Evolutionary conservation across 2,329 filamentous ascomycete species (phyloP).

Genomic region (Aspergillus fructus): DNA sequence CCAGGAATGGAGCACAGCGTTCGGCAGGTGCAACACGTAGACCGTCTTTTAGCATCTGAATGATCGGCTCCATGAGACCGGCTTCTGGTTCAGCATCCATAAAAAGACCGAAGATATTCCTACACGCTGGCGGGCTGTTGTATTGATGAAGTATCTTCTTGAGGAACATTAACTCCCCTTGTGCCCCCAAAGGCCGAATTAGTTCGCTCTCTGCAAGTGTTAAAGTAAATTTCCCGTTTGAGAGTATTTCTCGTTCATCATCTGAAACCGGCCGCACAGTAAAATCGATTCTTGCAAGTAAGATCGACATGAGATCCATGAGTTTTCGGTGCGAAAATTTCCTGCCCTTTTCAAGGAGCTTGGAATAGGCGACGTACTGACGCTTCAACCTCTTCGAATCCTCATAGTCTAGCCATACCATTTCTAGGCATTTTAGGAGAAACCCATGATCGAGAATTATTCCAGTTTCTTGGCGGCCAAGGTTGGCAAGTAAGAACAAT

Average conservation of each 20-base stretch:
- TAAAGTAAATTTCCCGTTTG: conserved; percentile 34
- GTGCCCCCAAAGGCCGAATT: conserved; percentile 33
- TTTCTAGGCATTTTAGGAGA: conserved; percentile 57
- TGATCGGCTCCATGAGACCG: conserved; percentile 50
- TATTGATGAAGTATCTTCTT: conserved; percentile 66
- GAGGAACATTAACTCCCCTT: conserved; percentile 42
- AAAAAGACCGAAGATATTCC: conserved; percentile 59
- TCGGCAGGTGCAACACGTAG: conserved; percentile 54
- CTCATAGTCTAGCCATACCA: conserved; percentile 60
- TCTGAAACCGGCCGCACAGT: conserved; percentile 27
- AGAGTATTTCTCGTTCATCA: conserved; percentile 22
- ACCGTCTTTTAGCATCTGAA: conserved; percentile 53
- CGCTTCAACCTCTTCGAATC: conserved; percentile 50
- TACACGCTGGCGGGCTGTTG: conserved; percentile 54
- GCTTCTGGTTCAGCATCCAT: conserved; percentile 53
- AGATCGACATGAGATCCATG: conserved; percentile 40
- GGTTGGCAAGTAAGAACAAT: conserved; percentile 63
- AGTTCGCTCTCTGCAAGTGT: conserved; percentile 34
- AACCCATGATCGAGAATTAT: conserved; percentile 62
- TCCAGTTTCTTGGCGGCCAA: conserved; percentile 60
- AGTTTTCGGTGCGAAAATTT: conserved; percentile 45
- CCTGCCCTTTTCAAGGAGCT: conserved; percentile 47
- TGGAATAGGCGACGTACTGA: conserved; percentile 52
- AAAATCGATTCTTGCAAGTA: conserved; percentile 42
- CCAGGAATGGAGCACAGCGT: conserved; percentile 56